Evolutionary conservation across 73 alveolate genomes (phyloP), one percentile per base, ranked within the genome.

Genomic region (Paramecium pentaurelia): DNA sequence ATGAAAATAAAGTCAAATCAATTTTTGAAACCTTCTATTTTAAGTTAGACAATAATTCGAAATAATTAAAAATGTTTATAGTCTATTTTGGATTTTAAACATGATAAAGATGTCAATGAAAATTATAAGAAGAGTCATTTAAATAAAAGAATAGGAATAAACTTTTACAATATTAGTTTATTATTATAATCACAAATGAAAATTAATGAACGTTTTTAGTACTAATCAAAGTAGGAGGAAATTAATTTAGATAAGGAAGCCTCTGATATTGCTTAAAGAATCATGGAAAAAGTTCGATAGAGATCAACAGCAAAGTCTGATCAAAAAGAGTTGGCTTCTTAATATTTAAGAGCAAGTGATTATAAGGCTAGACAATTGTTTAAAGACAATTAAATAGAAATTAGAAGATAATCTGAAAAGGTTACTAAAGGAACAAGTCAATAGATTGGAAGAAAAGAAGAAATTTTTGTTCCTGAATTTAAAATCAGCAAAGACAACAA

Each of bases 141-240:
- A 16, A 0, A 16, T 54, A 18, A 34, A 18, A 54, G 36, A 54
- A 54, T 18, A 54, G 1, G 70, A 18, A 54, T 7, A 54, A 54
- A 54, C 11, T 49, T 54, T 18, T 18, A 54, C 4, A 7, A 54
- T 18, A 18, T 54, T 49, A 18, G 14, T 54, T 54, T 28, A 54
- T 16, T 18, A 64, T 64, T 25, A 64, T 64, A 32, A 64, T 44
- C n/a, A 22, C 18, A 32, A 42, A 80, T 80, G 77, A 32, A 80
- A 45, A 6, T 80, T 40, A 42, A 80, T 80, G 91, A 64, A 60
- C 51, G 91, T 80, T 44, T 80, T 71, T 47, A 45, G 54, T 47
- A n/a, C 22, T 22, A 77, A 38, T 18, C 58, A 20, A 40, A 42
- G 20, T 11, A 38, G 18, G 34, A 40, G n/a, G 71, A 42, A 32